A percentile compares a stretch with the other conserved stretches of the same genome.
Conservation (phyloP, 2,329 filamentous ascomycete species). For the Colletotrichum sp. region DNA sequence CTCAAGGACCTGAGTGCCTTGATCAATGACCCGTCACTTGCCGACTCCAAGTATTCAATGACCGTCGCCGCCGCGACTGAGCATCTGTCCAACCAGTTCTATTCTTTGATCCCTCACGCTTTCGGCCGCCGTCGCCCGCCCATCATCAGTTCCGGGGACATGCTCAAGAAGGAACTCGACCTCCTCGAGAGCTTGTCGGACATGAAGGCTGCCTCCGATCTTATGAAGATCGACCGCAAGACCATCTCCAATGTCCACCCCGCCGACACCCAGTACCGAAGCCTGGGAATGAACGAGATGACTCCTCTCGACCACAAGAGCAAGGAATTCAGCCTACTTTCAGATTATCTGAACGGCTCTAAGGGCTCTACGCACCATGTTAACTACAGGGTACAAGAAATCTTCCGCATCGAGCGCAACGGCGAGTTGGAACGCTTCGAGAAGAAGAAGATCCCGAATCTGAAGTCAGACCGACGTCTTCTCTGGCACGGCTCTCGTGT, state of each 20-base stretch:
- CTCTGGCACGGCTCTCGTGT: slow-evolving; percentile 87
- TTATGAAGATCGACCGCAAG: slow-evolving; percentile 71
- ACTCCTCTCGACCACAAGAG: slow-evolving; percentile 64
- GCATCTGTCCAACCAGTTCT: slow-evolving; percentile 77
- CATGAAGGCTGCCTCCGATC: slow-evolving; percentile 81
- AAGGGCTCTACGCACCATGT: slow-evolving; percentile 70
- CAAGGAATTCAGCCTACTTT: slow-evolving; percentile 69
- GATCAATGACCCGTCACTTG: slow-evolving; percentile 58
- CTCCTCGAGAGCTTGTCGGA: slow-evolving; percentile 82
- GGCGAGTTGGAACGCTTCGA: slow-evolving; percentile 76
- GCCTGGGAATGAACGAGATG: slow-evolving; percentile 79
- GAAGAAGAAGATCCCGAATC: slow-evolving; percentile 55
- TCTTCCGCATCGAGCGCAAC: slow-evolving; percentile 81
- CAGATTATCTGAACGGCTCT: slow-evolving; percentile 71
- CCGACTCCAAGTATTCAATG: slow-evolving; percentile 46
- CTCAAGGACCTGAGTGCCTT: slow-evolving; percentile 77
- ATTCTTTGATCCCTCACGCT: slow-evolving; percentile 80
- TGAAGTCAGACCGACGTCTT: slow-evolving; percentile 72
- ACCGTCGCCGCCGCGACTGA: slow-evolving; percentile 52
- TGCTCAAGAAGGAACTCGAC: slow-evolving; percentile 78
- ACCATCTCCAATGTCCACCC: slow-evolving; percentile 54
- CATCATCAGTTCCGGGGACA: slow-evolving; percentile 59
- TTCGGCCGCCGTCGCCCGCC: slow-evolving; percentile 79
- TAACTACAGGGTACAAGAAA: slow-evolving; percentile 69
- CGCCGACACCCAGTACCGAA: slow-evolving; percentile 75